Evolutionary conservation across 169 alveolate genomes (phyloP).

Genomic region (Eimeria brunetti): DNA sequence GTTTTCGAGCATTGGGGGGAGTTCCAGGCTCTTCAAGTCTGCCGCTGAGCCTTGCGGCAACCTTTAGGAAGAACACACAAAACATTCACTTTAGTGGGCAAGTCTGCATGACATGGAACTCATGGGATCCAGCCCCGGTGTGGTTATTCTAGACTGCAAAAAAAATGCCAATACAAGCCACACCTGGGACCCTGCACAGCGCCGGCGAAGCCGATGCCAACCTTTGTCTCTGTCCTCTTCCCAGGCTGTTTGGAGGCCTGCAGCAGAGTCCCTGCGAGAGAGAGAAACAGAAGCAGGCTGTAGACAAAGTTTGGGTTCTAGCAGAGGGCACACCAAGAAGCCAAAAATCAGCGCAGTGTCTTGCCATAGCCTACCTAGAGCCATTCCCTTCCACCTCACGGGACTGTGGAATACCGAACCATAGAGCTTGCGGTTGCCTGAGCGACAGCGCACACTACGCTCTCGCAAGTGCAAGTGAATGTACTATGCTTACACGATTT

Average conservation of each 20-base stretch:
- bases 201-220: neutral
- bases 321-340: neutral
- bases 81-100: neutral
- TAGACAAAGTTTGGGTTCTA: neutral
- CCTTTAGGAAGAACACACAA: neutral
- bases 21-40: constrained; percentile 7
- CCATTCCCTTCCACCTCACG: neutral
- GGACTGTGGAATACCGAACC: neutral
- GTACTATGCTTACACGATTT: neutral
- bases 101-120: neutral
- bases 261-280: constrained; percentile 27
- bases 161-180: neutral
- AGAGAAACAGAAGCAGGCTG: neutral
- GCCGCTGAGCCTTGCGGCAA: constrained; percentile 36
- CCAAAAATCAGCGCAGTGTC: neutral
- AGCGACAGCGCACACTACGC: neutral
- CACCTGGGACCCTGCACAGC: constrained; percentile 15
- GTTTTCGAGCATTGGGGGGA: constrained; percentile 16
- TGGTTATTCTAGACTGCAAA: neutral
- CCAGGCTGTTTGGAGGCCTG: constrained; percentile 63
- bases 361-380: neutral
- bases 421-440: constrained; percentile 58
- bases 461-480: neutral
- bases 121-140: neutral
- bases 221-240: constrained; percentile 13